These are phyloP conservation scores for Orbilia javanica DNA, from an alignment of 2,329 filamentous ascomycete genomes.

Conservation along the genomic window DNA sequence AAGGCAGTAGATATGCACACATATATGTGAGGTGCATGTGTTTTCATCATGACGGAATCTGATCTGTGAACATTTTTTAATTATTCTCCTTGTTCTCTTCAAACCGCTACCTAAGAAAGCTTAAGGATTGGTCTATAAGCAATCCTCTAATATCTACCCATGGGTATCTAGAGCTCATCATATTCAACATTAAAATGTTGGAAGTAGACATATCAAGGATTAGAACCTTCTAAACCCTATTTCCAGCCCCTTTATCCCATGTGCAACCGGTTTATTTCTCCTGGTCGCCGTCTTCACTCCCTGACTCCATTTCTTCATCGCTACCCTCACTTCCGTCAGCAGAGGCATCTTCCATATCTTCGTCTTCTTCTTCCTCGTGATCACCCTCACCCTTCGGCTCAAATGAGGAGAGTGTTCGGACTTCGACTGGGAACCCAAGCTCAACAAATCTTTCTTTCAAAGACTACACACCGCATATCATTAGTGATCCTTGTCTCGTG, in stretches of 20 bases:
- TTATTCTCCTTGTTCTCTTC: neutral
- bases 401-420: constrained; percentile 72
- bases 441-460: constrained; percentile 80
- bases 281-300: constrained; percentile 28
- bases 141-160: neutral
- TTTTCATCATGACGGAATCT: too few species aligned
- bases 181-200: neutral
- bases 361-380: constrained; percentile 42
- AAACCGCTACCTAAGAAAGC: neutral
- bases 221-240: too few species aligned
- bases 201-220: neutral
- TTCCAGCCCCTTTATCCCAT: neutral
- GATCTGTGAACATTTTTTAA: neutral
- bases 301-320: constrained; percentile 43
- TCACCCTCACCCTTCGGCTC: constrained; percentile 39
- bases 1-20: too few species aligned
- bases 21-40: too few species aligned
- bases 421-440: constrained; percentile 82
- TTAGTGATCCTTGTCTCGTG: too few species aligned
- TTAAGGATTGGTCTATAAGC: neutral
- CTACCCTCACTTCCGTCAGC: constrained; percentile 27
- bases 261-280: neutral
- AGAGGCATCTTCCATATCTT: constrained; percentile 32
- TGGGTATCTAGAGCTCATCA: neutral
- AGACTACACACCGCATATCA: constrained; percentile 69